phyloP scores from a whole-genome alignment of 371 early-diverging fungal species.

The Pancytospora philotis region DNA sequence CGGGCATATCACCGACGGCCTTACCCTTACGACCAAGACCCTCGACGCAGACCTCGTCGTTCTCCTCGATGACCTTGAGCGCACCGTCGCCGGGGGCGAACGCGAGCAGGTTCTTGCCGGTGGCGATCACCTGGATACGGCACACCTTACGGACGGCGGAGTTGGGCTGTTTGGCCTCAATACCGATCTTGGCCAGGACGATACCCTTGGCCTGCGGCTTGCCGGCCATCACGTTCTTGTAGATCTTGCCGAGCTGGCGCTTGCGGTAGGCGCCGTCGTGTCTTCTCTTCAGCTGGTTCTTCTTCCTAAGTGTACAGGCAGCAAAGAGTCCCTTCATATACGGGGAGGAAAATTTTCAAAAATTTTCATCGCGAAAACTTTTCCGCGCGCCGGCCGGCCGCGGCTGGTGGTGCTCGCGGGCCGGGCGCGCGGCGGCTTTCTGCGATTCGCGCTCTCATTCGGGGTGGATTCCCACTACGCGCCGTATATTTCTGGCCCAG shows the following conservation, averaged over 20 bases:
- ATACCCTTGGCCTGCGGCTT: conserved; percentile 99
- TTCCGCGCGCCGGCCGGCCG: too few species aligned
- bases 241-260: conserved; percentile 88
- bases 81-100: conserved; percentile 99
- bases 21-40: conserved; percentile 65
- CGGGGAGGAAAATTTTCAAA: conserved; percentile 54
- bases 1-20: conserved; percentile 98
- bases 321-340: conserved; percentile 76
- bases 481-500: too few species aligned
- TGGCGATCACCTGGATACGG: conserved; percentile 98
- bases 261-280: conserved; percentile 95
- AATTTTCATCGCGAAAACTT: conserved; percentile 17
- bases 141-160: conserved; percentile 99
- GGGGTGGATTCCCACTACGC: too few species aligned
- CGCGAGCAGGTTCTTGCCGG: conserved; percentile 99
- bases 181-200: conserved; percentile 98
- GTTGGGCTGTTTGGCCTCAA: conserved; percentile 99
- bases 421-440: too few species aligned
- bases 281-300: conserved; percentile 89
- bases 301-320: conserved; percentile 88
- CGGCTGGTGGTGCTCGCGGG: too few species aligned
- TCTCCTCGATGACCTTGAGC: conserved; percentile 87
- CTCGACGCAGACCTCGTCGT: conserved; percentile 62
- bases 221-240: conserved; percentile 89
- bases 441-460: too few species aligned